Conservation (phyloP, 768 basidiomycete species). For the Neoboletus magnificus region DNA sequence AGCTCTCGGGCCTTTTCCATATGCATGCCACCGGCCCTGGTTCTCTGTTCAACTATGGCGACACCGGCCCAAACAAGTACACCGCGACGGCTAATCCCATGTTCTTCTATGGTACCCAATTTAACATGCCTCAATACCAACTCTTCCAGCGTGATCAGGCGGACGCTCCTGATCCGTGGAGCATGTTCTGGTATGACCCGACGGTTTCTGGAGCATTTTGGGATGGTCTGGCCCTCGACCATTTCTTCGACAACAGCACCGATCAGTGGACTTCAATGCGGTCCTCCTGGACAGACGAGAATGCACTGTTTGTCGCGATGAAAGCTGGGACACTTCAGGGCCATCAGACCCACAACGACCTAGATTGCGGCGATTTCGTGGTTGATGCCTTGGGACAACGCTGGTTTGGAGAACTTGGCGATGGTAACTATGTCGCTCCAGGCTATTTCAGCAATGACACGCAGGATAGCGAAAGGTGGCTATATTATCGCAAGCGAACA, state of each 20-base stretch:
- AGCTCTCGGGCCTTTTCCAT: constrained; percentile 79
- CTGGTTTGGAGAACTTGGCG: constrained; percentile 94
- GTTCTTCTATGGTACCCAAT: constrained; percentile 71
- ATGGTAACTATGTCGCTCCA: constrained; percentile 72
- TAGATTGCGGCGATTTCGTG: constrained; percentile 94
- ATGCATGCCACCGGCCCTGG: constrained; percentile 85
- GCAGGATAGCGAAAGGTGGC: constrained; percentile 74
- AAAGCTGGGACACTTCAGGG: constrained; percentile 79
- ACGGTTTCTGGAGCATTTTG: constrained; percentile 85
- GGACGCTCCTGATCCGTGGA: constrained; percentile 81
- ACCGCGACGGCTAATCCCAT: constrained; percentile 89
- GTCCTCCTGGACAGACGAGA: constrained; percentile 85
- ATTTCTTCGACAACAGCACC: constrained; percentile 65
- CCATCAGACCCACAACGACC: constrained; percentile 93
- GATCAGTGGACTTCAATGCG: constrained; percentile 93
- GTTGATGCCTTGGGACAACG: constrained; percentile 90
- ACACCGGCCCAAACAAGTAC: constrained; percentile 85
- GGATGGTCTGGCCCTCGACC: constrained; percentile 80
- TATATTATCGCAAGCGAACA: constrained; percentile 94
- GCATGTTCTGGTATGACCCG: constrained; percentile 94
- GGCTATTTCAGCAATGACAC: constrained; percentile 76
- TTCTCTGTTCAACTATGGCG: constrained; percentile 70
- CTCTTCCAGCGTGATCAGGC: constrained; percentile 89
- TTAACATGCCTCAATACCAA: constrained; percentile 66
- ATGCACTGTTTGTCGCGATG: constrained; percentile 81